A percentile compares a stretch with the other conserved stretches of the same genome.
These are phyloP conservation scores for Amylostereum areolatum DNA, from an alignment of 1,284 basidiomycete species.

Conservation along the genomic window DNA sequence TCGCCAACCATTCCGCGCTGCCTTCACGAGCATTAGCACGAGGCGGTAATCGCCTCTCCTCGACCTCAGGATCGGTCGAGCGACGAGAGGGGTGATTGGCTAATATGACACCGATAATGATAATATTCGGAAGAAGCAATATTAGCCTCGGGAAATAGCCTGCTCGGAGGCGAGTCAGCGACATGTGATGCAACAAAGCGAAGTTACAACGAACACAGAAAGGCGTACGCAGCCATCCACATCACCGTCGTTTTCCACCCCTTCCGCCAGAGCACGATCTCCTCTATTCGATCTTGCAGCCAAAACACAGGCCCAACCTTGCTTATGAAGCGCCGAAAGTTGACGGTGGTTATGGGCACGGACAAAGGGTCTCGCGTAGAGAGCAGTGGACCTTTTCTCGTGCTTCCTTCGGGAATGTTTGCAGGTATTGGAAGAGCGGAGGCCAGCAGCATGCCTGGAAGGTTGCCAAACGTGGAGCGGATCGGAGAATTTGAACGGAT, in stretches of 20 bases:
- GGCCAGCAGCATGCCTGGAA: constrained; percentile 27
- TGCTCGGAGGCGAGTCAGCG: constrained; percentile 18
- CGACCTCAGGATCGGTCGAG: constrained; percentile 17
- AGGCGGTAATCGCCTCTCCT: constrained; percentile 21
- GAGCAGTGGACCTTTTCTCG: constrained; percentile 29
- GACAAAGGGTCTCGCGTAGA: constrained; percentile 59
- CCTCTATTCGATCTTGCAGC: constrained; percentile 72
- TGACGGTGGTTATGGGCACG: constrained; percentile 62
- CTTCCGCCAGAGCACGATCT: constrained; percentile 66
- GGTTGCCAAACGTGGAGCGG: constrained; percentile 17
- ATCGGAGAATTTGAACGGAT: constrained; percentile 16
- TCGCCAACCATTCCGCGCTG: constrained; percentile 67
- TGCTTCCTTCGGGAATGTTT: constrained; percentile 19
- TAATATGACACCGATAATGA: constrained; percentile 51
- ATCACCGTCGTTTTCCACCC: constrained; percentile 59
- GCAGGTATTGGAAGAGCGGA: constrained; percentile 26
- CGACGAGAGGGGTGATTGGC: constrained; percentile 42
- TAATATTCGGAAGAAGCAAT: constrained; percentile 56
- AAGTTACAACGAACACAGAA: constrained; percentile 50
- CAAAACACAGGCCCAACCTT: constrained; percentile 67
- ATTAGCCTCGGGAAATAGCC: constrained; percentile 64
- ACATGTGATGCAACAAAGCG: constrained; percentile 1
- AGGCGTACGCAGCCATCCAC: constrained; percentile 65
- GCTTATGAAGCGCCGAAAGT: constrained; percentile 68
- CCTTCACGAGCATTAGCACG: constrained; percentile 42